phyloP scores from a whole-genome alignment of 768 basidiomycete genomes.

The Lepiota subincarnata region DNA sequence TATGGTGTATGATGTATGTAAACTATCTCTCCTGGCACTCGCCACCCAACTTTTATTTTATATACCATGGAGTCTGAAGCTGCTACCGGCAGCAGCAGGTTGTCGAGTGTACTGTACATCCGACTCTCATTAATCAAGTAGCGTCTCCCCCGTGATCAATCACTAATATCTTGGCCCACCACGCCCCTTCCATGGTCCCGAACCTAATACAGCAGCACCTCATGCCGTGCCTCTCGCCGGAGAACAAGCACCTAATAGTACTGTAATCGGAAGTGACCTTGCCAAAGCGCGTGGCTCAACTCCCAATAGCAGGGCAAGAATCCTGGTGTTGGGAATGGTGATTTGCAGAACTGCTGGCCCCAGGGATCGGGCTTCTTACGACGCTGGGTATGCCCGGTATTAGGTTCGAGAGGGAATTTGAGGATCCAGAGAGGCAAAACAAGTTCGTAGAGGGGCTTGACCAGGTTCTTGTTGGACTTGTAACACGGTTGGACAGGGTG shows the following conservation, averaged over 20 bases:
- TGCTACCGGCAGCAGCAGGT: no score
- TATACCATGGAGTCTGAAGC: no score
- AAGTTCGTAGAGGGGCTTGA: constrained; percentile 61
- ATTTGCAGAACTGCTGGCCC: constrained; percentile 17
- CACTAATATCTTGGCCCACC: background rate
- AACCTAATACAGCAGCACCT: background rate
- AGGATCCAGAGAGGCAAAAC: constrained; percentile 67
- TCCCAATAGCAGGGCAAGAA: no score
- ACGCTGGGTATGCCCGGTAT: constrained; percentile 18
- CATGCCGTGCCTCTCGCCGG: no score
- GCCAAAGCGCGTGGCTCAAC: no score
- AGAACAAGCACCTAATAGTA: no score
- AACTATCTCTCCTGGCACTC: no score
- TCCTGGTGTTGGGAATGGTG: background rate
- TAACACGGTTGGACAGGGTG: constrained; percentile 60
- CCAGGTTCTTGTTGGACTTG: constrained; percentile 60
- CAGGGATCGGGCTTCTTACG: constrained; percentile 8
- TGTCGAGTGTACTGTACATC: no score
- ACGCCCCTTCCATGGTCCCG: background rate
- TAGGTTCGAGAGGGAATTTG: constrained; percentile 33
- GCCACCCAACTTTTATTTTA: no score
- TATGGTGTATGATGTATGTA: no score
- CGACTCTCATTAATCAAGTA: no score
- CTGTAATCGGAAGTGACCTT: background rate
- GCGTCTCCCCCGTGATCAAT: no score